Evolutionary conservation across 805 yeast genomes (phyloP).

Genomic region (Candida odintsovae): DNA sequence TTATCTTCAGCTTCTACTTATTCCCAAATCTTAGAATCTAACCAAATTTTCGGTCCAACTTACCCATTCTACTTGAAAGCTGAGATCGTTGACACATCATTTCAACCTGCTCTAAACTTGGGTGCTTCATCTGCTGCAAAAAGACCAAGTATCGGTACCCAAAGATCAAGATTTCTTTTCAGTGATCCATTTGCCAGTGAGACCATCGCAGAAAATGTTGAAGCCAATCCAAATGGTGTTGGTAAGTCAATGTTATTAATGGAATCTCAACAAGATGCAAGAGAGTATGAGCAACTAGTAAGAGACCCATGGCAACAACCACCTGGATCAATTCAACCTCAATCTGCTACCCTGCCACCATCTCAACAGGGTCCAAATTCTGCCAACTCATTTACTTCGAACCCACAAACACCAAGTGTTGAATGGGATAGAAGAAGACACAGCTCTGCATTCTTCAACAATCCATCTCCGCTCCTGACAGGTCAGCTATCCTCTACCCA

Average conservation of each 20-base stretch:
- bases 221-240: conserved; percentile 25
- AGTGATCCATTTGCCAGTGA: conserved; percentile 53
- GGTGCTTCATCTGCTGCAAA: conserved; percentile 32
- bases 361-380: conserved; percentile 8
- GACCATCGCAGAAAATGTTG: conserved; percentile 16
- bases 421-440: conserved; percentile 51
- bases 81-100: conserved; percentile 33
- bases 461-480: conserved; percentile 20
- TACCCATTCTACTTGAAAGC: conserved; percentile 34
- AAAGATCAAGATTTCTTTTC: conserved; percentile 64
- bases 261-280: conserved; percentile 31
- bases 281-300: conserved; percentile 36
- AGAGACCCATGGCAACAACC: conserved; percentile 37
- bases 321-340: conserved; percentile 9
- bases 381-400: conserved; percentile 20
- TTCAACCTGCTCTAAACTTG: conserved; percentile 13
- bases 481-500: conserved; percentile 19
- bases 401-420: conserved; percentile 36
- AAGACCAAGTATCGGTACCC: conserved; percentile 50
- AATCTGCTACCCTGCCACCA: conserved; percentile 15
- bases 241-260: conserved; percentile 37
- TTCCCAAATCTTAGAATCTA: conserved; percentile 35
- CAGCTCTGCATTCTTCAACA: conserved; percentile 45
- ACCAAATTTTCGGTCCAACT: conserved; percentile 44
- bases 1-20: conserved; percentile 38